Evolutionary conservation across 768 basidiomycete genomes (phyloP).

Genomic region (Trametes cinnabarina): DNA sequence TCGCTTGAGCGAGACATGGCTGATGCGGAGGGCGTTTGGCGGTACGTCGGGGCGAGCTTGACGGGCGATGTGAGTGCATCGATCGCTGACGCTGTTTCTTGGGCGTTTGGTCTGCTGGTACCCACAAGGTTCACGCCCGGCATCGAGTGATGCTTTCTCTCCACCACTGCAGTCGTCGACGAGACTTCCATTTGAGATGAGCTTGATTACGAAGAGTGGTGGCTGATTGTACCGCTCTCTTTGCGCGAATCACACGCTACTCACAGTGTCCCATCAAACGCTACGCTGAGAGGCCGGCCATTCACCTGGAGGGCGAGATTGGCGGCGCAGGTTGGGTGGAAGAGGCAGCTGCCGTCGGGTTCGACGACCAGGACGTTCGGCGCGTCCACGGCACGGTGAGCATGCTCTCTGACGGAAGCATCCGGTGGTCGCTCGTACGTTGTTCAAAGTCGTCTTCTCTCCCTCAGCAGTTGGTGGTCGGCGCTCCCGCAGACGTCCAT

Average conservation of each 20-base stretch:
- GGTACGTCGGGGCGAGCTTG: too few relatives aligned
- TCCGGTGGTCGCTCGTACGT: constrained; percentile 52
- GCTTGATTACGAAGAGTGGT: constrained; percentile 48
- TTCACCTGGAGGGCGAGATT: constrained; percentile 48
- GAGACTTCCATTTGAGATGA: too few relatives aligned
- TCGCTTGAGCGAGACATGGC: constrained; percentile 27
- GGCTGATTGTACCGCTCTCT: constrained; percentile 51
- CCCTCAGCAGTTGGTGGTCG: too few relatives aligned
- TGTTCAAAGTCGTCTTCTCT: too few relatives aligned
- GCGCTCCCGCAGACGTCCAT: too few relatives aligned
- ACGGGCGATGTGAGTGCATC: too few relatives aligned
- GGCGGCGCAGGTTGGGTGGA: constrained; percentile 33
- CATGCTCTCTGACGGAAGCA: constrained; percentile 47
- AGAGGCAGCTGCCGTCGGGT: not conserved
- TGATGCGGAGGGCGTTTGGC: constrained; percentile 26
- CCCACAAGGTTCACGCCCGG: too few relatives aligned
- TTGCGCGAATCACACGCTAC: constrained; percentile 36
- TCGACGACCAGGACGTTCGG: constrained; percentile 34
- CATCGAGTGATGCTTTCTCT: too few relatives aligned
- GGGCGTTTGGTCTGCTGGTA: too few relatives aligned
- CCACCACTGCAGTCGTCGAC: too few relatives aligned
- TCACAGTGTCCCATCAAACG: constrained; percentile 21
- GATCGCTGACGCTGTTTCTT: too few relatives aligned
- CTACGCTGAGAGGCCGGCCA: constrained; percentile 42
- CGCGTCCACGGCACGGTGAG: constrained; percentile 43